A percentile compares a stretch with the other conserved stretches of the same genome.
phyloP scores from a whole-genome alignment of 2,329 filamentous ascomycete species.

The Penicillium polonicum region DNA sequence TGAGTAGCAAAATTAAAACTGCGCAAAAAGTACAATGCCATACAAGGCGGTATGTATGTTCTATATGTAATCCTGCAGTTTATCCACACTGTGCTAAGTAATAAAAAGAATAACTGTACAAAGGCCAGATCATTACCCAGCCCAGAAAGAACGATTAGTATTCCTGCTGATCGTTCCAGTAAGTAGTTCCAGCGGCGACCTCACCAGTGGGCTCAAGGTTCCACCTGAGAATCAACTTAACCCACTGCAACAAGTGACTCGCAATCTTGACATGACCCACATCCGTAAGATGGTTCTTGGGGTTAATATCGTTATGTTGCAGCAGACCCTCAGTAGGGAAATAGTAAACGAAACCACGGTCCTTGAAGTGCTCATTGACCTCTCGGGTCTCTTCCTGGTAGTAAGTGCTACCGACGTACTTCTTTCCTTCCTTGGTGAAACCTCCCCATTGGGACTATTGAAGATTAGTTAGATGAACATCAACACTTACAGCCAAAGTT shows the following conservation, averaged over 20 bases:
- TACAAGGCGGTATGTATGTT: too few relatives aligned
- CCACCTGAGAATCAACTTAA: constrained; percentile 58
- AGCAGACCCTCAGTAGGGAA: constrained; percentile 62
- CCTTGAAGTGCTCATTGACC: constrained; percentile 54
- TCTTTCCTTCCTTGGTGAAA: constrained; percentile 54
- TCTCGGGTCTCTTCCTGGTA: constrained; percentile 53
- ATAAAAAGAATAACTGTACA: background rate
- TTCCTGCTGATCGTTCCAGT: constrained; percentile 53
- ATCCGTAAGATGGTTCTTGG: constrained; percentile 60
- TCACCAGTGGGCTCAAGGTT: constrained; percentile 56
- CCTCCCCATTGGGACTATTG: constrained; percentile 54
- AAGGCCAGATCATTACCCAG: background rate
- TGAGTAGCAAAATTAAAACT: too few relatives aligned
- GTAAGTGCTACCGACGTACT: constrained; percentile 48
- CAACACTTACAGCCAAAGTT: background rate
- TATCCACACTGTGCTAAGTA: background rate
- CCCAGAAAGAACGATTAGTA: constrained; percentile 35
- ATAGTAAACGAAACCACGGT: constrained; percentile 56
- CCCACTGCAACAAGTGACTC: constrained; percentile 59
- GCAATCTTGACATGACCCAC: constrained; percentile 62
- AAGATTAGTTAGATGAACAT: constrained; percentile 1
- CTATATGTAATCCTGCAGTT: background rate
- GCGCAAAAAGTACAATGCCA: too few relatives aligned
- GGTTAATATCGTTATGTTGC: constrained; percentile 61
- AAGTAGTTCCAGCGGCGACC: constrained; percentile 51